Conservation (phyloP, 192 early-diverging fungal genomes). For the Coemansia sp. region DNA sequence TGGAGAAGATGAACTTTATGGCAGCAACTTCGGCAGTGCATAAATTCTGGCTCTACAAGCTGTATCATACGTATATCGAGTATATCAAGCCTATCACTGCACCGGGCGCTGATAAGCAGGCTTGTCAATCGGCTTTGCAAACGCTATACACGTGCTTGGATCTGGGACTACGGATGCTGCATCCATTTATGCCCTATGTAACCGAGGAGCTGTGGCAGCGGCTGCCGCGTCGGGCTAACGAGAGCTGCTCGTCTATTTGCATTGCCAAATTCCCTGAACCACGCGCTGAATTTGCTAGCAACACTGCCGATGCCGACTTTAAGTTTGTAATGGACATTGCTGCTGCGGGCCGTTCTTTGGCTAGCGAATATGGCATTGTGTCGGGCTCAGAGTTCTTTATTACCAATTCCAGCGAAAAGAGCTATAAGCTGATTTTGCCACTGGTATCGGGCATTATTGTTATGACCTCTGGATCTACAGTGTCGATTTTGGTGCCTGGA, state of each 20-base stretch:
- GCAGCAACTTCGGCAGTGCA: constrained; percentile 80
- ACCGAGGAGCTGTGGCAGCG: constrained; percentile 99
- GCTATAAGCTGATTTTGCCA: constrained; percentile 53
- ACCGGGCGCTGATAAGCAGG: constrained; percentile 57
- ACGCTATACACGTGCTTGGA: constrained; percentile 96
- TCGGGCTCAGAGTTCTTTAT: constrained; percentile 58
- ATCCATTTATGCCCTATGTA: constrained; percentile 98
- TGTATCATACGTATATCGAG: constrained; percentile 97
- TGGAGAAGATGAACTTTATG: constrained; percentile 90
- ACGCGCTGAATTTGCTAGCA: constrained; percentile 58
- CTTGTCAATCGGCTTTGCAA: constrained; percentile 67
- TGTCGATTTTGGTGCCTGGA: constrained; percentile 58
- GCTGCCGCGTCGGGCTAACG: constrained; percentile 71
- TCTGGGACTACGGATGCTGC: constrained; percentile 83
- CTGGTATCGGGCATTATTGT: constrained; percentile 66
- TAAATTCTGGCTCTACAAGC: constrained; percentile 94
- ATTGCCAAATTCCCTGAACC: constrained; percentile 53
- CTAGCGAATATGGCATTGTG: constrained; percentile 72
- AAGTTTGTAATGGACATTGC: constrained; percentile 75
- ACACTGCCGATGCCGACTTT: constrained; percentile 72
- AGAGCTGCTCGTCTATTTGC: constrained; percentile 65
- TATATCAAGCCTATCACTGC: constrained; percentile 84
- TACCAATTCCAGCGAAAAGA: constrained; percentile 48
- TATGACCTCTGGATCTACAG: constrained; percentile 70
- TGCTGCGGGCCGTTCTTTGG: constrained; percentile 72